Conservation (phyloP, 1,139 yeast genomes). For the Taphrina betulina region DNA sequence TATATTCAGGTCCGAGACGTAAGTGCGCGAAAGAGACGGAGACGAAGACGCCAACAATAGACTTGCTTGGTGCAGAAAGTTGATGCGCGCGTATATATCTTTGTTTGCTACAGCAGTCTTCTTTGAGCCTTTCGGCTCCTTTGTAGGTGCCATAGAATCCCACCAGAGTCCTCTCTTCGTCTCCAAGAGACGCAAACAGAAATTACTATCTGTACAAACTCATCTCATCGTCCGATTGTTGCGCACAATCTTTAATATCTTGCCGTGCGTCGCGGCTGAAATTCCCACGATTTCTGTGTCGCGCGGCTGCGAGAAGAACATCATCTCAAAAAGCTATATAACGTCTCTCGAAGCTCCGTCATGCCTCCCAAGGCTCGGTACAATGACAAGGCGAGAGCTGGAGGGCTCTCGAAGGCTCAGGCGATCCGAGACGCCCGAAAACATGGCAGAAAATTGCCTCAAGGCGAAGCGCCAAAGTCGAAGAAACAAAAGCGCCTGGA, state of each 20-base stretch:
- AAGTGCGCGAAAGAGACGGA: neutral
- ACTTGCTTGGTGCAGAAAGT: conserved; percentile 17
- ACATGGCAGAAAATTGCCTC: conserved; percentile 57
- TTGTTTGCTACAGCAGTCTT: conserved; percentile 1
- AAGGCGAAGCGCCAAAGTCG: conserved; percentile 47
- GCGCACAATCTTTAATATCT: too few relatives aligned
- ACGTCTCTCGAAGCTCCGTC: neutral
- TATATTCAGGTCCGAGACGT: neutral
- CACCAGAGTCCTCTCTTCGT: too few relatives aligned
- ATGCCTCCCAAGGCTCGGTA: conserved; percentile 48
- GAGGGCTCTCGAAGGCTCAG: conserved; percentile 78
- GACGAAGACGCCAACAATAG: neutral
- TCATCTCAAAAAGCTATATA: too few relatives aligned
- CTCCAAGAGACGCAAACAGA: too few relatives aligned
- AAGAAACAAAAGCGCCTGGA: conserved; percentile 66
- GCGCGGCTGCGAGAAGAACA: too few relatives aligned
- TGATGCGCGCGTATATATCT: conserved; percentile 10
- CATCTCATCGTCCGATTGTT: too few relatives aligned
- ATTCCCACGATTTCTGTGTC: too few relatives aligned
- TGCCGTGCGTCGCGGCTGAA: too few relatives aligned
- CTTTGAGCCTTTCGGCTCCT: neutral
- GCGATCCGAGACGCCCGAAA: conserved; percentile 67
- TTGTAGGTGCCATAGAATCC: too few relatives aligned
- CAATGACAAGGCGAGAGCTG: conserved; percentile 82
- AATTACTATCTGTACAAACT: too few relatives aligned